phyloP scores from a whole-genome alignment of 441 rosid species.

The Melastoma candidum region DNA sequence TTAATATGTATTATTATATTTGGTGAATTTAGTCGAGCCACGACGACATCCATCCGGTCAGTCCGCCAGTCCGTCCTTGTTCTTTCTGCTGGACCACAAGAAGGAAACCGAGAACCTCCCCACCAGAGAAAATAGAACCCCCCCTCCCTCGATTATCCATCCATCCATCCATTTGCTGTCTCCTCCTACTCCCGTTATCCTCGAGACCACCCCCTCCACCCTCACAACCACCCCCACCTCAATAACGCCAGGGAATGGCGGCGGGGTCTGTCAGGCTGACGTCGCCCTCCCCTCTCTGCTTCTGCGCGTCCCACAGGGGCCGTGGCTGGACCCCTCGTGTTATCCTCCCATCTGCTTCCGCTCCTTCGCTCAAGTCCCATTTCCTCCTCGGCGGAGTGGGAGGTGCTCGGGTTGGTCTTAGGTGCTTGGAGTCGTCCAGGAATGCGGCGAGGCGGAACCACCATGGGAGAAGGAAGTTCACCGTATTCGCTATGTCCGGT shows the following conservation, averaged over 20 bases:
- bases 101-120: too few relatives aligned
- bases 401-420: slow-evolving; percentile 18
- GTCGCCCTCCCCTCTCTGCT: slow-evolving; percentile 35
- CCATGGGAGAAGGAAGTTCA: slow-evolving; percentile 36
- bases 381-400: slow-evolving; percentile 39
- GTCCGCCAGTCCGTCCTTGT: too few relatives aligned
- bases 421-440: slow-evolving; percentile 20
- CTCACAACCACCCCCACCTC: too few relatives aligned
- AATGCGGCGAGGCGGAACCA: slow-evolving; percentile 15
- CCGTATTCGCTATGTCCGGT: slow-evolving; percentile 59
- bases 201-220: too few relatives aligned
- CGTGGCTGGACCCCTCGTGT: slow-evolving; percentile 17
- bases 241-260: slow-evolving; percentile 35
- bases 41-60: too few relatives aligned
- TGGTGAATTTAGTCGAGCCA: too few relatives aligned
- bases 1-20: too few relatives aligned
- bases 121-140: too few relatives aligned
- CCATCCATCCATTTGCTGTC: too few relatives aligned
- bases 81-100: too few relatives aligned
- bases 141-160: too few relatives aligned
- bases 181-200: too few relatives aligned
- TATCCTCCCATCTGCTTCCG: slow-evolving; percentile 35
- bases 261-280: slow-evolving; percentile 48
- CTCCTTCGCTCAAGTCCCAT: slow-evolving; percentile 36
- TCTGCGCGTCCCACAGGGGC: slow-evolving; percentile 49